Percentiles rank a stretch among this genome's conserved stretches.
phyloP scores from a whole-genome alignment of 108 stramenopile species.

The Fragilariopsis cylindrus region DNA sequence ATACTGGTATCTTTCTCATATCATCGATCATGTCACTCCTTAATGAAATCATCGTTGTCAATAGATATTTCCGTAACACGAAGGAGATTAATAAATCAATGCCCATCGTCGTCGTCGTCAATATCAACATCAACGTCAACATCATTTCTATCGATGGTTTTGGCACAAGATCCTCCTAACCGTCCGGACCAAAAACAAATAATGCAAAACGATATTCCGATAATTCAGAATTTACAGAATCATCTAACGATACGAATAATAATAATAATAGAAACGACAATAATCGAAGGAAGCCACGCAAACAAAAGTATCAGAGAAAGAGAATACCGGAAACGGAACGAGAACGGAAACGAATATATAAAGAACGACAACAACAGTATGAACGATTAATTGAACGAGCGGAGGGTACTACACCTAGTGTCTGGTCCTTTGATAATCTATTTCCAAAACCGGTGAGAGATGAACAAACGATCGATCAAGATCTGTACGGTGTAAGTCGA shows the following conservation, averaged over 20 bases:
- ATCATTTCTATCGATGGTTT: neutral
- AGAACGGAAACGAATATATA: constrained; percentile 26
- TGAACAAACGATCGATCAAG: constrained; percentile 61
- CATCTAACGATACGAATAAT: neutral
- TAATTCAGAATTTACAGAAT: neutral
- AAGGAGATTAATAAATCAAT: neutral
- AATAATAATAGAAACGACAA: neutral
- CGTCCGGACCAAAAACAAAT: neutral
- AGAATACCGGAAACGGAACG: constrained; percentile 39
- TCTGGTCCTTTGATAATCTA: constrained; percentile 83
- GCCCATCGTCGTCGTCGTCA: neutral
- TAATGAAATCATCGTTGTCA: neutral
- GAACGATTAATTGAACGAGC: constrained; percentile 57
- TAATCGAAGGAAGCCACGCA: constrained; percentile 14
- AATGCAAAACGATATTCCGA: neutral
- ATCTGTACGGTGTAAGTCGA: constrained; percentile 58
- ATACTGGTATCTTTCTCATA: neutral
- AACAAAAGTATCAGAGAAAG: constrained; percentile 43
- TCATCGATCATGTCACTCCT: neutral
- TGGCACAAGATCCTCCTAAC: constrained; percentile 7
- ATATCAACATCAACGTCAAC: too few relatives aligned
- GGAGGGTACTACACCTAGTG: constrained; percentile 45
- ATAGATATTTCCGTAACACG: neutral
- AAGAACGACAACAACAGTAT: constrained; percentile 62
- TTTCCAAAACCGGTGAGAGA: constrained; percentile 81